Conservation (phyloP, 176 grass and related monocot species). For the Dactylis glomerata region DNA sequence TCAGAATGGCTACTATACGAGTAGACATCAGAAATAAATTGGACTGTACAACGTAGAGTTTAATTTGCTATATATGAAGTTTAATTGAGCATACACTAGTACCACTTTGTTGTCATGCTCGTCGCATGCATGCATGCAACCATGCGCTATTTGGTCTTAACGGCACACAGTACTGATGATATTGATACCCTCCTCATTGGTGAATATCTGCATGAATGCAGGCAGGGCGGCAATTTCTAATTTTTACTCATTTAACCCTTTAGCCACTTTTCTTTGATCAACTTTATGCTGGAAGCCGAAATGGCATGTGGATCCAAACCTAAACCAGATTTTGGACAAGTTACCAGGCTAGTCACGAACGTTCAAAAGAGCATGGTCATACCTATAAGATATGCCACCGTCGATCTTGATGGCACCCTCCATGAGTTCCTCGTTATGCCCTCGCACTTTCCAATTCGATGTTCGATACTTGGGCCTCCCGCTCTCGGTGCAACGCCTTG, state of each 20-base stretch:
- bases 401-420: no score
- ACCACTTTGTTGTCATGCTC: not conserved
- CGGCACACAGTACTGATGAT: not conserved
- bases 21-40: not conserved
- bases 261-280: not conserved
- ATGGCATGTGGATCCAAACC: not conserved
- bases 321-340: no score
- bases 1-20: not conserved
- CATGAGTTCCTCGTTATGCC: no score
- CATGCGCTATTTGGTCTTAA: slow-evolving; percentile 8
- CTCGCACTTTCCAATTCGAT: no score
- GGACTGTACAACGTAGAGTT: not conserved
- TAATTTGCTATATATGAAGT: not conserved
- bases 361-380: no score
- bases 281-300: not conserved
- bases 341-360: no score
- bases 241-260: not conserved
- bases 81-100: not conserved
- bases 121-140: slow-evolving; percentile 6
- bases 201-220: not conserved
- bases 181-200: not conserved
- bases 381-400: no score
- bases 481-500: no score
- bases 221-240: not conserved
- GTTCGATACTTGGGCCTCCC: no score